phyloP scores from a whole-genome alignment of 441 rosid species.

The Hura crepitans region DNA sequence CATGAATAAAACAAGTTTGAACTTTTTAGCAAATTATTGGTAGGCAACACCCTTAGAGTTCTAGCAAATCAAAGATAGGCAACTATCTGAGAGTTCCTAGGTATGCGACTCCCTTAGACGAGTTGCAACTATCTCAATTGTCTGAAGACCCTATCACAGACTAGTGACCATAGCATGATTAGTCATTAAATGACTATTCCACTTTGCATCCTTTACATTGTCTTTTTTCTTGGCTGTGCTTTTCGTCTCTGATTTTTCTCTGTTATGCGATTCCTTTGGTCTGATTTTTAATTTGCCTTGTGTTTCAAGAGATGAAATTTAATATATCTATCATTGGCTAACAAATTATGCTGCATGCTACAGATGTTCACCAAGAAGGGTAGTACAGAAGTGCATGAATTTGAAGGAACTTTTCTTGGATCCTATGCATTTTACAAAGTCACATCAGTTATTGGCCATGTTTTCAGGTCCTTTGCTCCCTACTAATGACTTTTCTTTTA shows the following conservation, averaged over 20 bases:
- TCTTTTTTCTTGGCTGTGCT: neutral
- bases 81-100: no score
- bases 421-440: conserved; percentile 54
- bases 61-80: no score
- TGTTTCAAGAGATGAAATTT: neutral
- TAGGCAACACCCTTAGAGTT: no score
- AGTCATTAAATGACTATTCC: no score
- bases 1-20: no score
- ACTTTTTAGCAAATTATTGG: no score
- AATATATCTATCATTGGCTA: neutral
- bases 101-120: no score
- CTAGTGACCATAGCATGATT: no score
- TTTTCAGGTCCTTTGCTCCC: conserved; percentile 64
- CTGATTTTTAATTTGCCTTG: neutral
- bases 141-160: no score
- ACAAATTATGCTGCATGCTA: conserved; percentile 11
- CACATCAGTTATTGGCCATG: conserved; percentile 88
- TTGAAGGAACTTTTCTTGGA: conserved; percentile 65
- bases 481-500: neutral
- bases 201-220: neutral
- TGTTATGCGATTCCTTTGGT: neutral
- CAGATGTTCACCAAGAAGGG: conserved; percentile 80
- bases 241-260: neutral
- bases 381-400: conserved; percentile 83
- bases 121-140: no score